Conservation (phyloP, 1,284 basidiomycete species). For the Ceratobasidium sp. region DNA sequence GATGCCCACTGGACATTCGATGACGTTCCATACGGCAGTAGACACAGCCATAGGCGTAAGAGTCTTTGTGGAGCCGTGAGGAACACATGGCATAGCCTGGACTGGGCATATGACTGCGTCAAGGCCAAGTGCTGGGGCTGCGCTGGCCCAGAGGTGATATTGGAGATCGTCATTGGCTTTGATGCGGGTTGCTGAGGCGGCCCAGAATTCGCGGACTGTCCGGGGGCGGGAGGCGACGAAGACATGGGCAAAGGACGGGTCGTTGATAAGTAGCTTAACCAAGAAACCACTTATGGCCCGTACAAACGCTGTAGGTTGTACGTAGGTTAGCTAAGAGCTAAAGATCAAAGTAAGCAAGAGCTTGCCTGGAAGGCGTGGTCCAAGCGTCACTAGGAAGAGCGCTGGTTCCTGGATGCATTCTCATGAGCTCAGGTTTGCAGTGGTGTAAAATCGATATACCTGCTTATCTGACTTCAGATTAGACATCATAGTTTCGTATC, state of each 20-base stretch:
- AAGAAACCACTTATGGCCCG: conserved; percentile 63
- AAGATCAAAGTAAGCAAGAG: neutral
- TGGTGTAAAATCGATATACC: conserved; percentile 55
- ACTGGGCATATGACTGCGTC: conserved; percentile 83
- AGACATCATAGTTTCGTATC: conserved; percentile 75
- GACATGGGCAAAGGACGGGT: conserved; percentile 64
- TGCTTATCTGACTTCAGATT: conserved; percentile 76
- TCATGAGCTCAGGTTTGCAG: neutral
- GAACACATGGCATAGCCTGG: conserved; percentile 75
- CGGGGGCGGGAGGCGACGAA: conserved; percentile 63
- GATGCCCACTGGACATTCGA: conserved; percentile 80
- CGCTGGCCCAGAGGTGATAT: conserved; percentile 14
- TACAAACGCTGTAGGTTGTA: conserved; percentile 64
- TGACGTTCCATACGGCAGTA: conserved; percentile 75
- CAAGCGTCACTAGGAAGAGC: conserved; percentile 68
- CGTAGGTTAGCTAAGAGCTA: neutral
- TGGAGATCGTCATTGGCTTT: conserved; percentile 22
- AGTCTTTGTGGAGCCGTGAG: conserved; percentile 69
- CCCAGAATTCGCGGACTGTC: conserved; percentile 66
- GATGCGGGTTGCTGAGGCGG: conserved; percentile 60
- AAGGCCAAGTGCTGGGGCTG: conserved; percentile 55
- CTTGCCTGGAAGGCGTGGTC: conserved; percentile 69
- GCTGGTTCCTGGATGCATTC: conserved; percentile 61
- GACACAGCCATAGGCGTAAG: conserved; percentile 64
- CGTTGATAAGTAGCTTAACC: conserved; percentile 63